Conservation (phyloP, 345 rosid species). For the Combretum micranthum region DNA sequence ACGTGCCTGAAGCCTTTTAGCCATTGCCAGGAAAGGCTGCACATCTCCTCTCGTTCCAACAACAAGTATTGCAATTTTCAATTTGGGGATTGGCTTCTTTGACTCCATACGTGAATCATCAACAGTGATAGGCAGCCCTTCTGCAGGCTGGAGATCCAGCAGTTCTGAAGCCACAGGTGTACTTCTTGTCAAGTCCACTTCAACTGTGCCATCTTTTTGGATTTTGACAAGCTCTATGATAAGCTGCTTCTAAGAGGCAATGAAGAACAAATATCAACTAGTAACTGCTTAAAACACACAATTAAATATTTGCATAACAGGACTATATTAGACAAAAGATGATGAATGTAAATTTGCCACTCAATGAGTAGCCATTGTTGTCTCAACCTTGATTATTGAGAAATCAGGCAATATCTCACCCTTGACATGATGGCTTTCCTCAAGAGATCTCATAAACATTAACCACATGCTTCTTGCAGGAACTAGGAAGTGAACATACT, state of each 20-base stretch:
- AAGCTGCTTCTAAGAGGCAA: conserved; percentile 56
- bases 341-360: no score
- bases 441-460: no score
- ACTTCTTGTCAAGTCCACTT: conserved; percentile 66
- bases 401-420: no score
- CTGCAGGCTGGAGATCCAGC: conserved; percentile 56
- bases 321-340: not conserved
- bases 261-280: conserved; percentile 5
- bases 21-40: conserved; percentile 90
- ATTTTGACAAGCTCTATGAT: conserved; percentile 78
- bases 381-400: no score
- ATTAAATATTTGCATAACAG: not conserved
- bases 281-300: conserved; percentile 2
- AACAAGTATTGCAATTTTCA: conserved; percentile 76
- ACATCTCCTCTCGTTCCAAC: conserved; percentile 99
- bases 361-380: no score
- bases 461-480: no score
- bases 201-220: conserved; percentile 94
- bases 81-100: conserved; percentile 60
- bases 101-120: conserved; percentile 32
- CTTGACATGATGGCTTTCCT: no score
- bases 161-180: conserved; percentile 72
- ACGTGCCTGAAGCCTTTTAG: conserved; percentile 90
- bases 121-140: conserved; percentile 32
- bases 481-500: no score